Conservation (phyloP, 306 rosid genomes). For the Bauhinia variegata region DNA sequence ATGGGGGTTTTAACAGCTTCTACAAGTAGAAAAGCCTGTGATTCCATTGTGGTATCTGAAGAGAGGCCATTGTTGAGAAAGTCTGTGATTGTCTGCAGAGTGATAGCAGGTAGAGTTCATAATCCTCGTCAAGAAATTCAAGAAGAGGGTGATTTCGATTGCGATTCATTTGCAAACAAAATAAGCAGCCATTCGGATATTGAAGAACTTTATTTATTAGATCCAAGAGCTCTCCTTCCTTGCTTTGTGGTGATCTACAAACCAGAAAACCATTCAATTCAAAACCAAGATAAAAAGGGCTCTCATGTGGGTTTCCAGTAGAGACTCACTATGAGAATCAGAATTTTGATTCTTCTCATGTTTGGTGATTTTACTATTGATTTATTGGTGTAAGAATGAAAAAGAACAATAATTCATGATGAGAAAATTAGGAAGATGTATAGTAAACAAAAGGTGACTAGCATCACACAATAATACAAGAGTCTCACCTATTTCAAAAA, state of each 20-base stretch:
- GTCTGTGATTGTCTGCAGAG: constrained; percentile 63
- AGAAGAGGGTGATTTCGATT: constrained; percentile 76
- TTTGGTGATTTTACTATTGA: too few species aligned
- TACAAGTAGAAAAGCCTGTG: constrained; percentile 55
- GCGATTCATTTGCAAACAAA: constrained; percentile 94
- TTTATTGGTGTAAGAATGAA: too few species aligned
- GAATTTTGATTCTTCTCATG: too few species aligned
- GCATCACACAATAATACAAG: too few species aligned
- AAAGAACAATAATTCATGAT: too few species aligned
- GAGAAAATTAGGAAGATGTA: too few species aligned
- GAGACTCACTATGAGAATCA: too few species aligned
- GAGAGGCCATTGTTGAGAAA: constrained; percentile 36
- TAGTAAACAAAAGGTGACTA: too few species aligned
- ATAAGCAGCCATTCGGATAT: constrained; percentile 81
- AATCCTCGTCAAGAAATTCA: constrained; percentile 79
- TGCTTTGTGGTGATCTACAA: constrained; percentile 91
- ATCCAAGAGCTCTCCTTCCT: constrained; percentile 90
- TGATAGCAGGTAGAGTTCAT: constrained; percentile 84
- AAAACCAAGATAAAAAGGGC: too few species aligned
- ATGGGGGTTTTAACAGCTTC: constrained; percentile 47
- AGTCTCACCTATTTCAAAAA: too few species aligned
- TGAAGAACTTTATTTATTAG: constrained; percentile 87
- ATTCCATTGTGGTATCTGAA: constrained; percentile 28
- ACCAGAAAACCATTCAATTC: constrained; percentile 44
- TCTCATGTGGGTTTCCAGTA: too few species aligned